phyloP scores from a whole-genome alignment of 75 land plant genomes.

The Pinus taeda region DNA sequence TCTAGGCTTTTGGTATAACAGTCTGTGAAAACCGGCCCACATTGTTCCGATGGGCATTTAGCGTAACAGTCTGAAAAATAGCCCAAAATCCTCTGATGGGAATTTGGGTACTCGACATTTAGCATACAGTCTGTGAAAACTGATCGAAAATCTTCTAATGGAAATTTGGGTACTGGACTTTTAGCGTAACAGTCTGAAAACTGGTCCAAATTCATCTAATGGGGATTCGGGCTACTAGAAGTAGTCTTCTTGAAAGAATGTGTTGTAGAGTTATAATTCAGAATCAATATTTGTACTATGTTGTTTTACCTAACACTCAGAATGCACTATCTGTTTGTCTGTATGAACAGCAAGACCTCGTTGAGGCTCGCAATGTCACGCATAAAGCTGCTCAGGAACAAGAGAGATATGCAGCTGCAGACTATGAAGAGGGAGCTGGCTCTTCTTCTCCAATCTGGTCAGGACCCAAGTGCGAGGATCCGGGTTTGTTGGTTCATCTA shows the following conservation, averaged over 20 bases:
- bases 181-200: not conserved
- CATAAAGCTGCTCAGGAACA: constrained; percentile 84
- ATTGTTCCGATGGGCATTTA: not conserved
- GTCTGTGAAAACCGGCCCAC: not conserved
- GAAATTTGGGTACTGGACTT: not conserved
- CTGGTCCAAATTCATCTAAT: not conserved
- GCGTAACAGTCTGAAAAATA: not conserved
- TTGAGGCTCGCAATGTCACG: constrained; percentile 74
- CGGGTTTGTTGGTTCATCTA: constrained; percentile 34
- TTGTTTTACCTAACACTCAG: not conserved
- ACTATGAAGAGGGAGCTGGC: constrained; percentile 78
- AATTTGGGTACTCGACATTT: not conserved
- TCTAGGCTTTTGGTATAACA: not conserved
- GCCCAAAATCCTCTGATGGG: not conserved
- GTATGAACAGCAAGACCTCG: constrained; percentile 46
- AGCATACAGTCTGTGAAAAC: not conserved
- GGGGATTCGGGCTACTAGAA: not conserved
- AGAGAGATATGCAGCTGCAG: constrained; percentile 60
- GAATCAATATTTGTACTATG: not conserved
- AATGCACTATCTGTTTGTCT: not conserved
- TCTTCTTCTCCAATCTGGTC: constrained; percentile 68
- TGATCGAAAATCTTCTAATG: not conserved
- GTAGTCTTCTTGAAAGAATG: not conserved
- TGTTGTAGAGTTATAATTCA: not conserved
- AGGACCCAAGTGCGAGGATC: constrained; percentile 79